Evolutionary conservation across 805 yeast species (phyloP).

Genomic region (Metschnikowia anglica): DNA sequence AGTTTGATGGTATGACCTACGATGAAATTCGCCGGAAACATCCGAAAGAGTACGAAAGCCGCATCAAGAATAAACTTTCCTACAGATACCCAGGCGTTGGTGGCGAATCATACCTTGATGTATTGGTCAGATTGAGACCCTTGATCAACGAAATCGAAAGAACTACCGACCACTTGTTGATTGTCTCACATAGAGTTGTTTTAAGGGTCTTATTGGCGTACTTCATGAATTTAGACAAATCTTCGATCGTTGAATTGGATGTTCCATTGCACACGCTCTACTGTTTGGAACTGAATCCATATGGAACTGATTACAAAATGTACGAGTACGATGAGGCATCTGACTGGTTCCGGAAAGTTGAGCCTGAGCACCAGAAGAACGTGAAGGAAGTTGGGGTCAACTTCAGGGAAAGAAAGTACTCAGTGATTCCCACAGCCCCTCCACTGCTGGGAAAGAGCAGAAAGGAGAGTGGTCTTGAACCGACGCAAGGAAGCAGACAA

Average conservation of each 20-base stretch:
- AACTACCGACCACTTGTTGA: constrained; percentile 79
- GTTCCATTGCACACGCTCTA: constrained; percentile 91
- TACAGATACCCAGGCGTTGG: constrained; percentile 97
- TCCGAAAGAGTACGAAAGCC: constrained; percentile 77
- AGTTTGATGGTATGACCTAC: constrained; percentile 90
- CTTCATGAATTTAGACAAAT: constrained; percentile 77
- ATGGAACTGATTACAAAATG: constrained; percentile 90
- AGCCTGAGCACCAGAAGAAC: constrained; percentile 53
- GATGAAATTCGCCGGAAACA: constrained; percentile 69
- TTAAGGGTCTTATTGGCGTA: constrained; percentile 85
- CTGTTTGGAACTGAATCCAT: constrained; percentile 88
- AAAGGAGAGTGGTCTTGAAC: constrained; percentile 5
- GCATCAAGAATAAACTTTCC: constrained; percentile 73
- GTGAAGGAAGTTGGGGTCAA: constrained; percentile 71
- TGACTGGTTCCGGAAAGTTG: constrained; percentile 76
- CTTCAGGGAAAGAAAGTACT: constrained; percentile 64
- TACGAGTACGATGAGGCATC: constrained; percentile 79
- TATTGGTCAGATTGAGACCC: constrained; percentile 84
- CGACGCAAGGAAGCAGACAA: constrained; percentile 4
- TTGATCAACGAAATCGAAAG: constrained; percentile 91
- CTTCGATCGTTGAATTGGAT: constrained; percentile 83
- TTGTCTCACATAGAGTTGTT: constrained; percentile 88
- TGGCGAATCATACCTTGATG: constrained; percentile 94
- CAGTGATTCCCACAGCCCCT: constrained; percentile 78
- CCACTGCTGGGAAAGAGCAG: constrained; percentile 28